A percentile compares a stretch with the other conserved stretches of the same genome.
Evolutionary conservation across 2,329 filamentous ascomycete genomes (phyloP).

Genomic region (Penicillium decumbens): DNA sequence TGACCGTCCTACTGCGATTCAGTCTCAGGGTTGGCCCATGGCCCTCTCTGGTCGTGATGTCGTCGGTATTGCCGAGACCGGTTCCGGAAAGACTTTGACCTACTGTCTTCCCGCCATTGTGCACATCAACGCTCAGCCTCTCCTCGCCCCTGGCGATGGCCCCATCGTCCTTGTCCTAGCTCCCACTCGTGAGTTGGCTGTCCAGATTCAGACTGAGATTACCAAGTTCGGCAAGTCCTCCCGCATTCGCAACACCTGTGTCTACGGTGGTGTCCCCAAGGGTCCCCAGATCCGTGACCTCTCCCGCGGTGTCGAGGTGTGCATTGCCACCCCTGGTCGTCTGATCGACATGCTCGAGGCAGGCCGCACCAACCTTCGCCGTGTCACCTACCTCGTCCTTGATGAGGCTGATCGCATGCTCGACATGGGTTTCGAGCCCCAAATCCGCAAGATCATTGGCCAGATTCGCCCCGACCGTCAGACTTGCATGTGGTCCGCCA

Average conservation of each 20-base stretch:
- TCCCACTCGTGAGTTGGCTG: constrained; percentile 93
- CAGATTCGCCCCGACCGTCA: constrained; percentile 98
- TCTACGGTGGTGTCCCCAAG: constrained; percentile 98
- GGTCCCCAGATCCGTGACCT: constrained; percentile 95
- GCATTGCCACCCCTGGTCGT: constrained; percentile 95
- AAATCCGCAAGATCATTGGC: constrained; percentile 96
- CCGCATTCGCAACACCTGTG: constrained; percentile 95
- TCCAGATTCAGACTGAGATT: constrained; percentile 98
- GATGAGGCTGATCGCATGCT: constrained; percentile 99
- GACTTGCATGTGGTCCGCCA: constrained; percentile 99
- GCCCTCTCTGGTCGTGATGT: constrained; percentile 96
- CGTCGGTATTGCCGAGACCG: constrained; percentile 97
- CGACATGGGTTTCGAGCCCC: constrained; percentile 99
- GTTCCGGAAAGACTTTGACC: constrained; percentile 97
- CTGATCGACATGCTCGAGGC: constrained; percentile 98
- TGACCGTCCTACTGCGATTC: constrained; percentile 86
- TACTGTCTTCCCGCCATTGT: constrained; percentile 98
- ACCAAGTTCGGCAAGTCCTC: constrained; percentile 98
- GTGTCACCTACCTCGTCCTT: constrained; percentile 95
- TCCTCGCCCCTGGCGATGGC: constrained; percentile 89
- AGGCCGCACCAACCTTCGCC: constrained; percentile 95
- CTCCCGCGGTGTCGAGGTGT: constrained; percentile 91
- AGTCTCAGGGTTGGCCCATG: constrained; percentile 99
- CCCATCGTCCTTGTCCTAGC: constrained; percentile 95
- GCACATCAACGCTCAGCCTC: constrained; percentile 98